Conservation (phyloP, 2,329 filamentous ascomycete species). For the Nannizziopsis arthrosporioides region DNA sequence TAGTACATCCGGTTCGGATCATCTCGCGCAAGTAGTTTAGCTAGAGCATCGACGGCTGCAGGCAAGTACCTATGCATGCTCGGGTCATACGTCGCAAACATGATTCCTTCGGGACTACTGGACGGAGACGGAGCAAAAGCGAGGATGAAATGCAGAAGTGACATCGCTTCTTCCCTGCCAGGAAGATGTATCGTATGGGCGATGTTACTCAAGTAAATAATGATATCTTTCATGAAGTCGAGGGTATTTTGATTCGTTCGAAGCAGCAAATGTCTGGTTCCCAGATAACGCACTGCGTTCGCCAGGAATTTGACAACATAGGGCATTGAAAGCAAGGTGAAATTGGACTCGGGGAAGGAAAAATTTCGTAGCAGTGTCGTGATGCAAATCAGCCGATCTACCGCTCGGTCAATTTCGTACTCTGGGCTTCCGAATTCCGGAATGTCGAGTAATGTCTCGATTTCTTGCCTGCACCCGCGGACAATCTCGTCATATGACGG, state of each 20-base stretch:
- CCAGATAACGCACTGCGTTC: slow-evolving; percentile 71
- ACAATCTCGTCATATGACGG: slow-evolving; percentile 78
- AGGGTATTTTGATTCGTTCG: slow-evolving; percentile 72
- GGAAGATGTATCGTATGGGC: slow-evolving; percentile 69
- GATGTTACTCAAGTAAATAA: slow-evolving; percentile 82
- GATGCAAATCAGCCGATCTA: slow-evolving; percentile 77
- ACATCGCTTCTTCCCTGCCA: slow-evolving; percentile 74
- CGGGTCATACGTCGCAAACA: slow-evolving; percentile 73
- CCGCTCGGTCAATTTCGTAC: slow-evolving; percentile 74
- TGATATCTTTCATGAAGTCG: slow-evolving; percentile 93
- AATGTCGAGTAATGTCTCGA: slow-evolving; percentile 58
- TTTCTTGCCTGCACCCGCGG: slow-evolving; percentile 64
- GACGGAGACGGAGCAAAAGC: slow-evolving; percentile 75
- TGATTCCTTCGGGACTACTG: slow-evolving; percentile 44
- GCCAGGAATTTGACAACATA: slow-evolving; percentile 73
- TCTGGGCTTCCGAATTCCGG: slow-evolving; percentile 62
- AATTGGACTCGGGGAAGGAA: slow-evolving; percentile 74
- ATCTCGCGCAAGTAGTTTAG: slow-evolving; percentile 82
- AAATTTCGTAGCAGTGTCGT: slow-evolving; percentile 87
- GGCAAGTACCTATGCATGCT: slow-evolving; percentile 76
- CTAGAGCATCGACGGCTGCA: slow-evolving; percentile 76
- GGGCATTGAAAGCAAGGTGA: slow-evolving; percentile 60
- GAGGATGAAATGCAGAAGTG: slow-evolving; percentile 76
- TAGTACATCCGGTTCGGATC: slow-evolving; percentile 84
- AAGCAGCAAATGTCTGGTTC: slow-evolving; percentile 77